These are phyloP conservation scores for Prunella vulgaris DNA, from an alignment of 257 asterid species.

Conservation along the genomic window DNA sequence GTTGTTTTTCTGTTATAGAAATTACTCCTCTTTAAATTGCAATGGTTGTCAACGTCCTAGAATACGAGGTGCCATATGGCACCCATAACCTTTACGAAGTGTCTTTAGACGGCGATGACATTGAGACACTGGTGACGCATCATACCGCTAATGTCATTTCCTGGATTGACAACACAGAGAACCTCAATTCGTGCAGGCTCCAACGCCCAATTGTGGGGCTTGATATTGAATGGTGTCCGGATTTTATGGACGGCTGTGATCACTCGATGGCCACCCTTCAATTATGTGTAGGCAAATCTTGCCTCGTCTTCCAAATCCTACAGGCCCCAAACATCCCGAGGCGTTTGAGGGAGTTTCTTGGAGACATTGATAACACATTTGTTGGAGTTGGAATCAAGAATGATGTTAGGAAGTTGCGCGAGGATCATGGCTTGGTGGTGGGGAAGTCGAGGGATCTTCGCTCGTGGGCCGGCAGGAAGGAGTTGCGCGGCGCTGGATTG, in stretches of 20 bases:
- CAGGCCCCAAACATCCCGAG: conserved; percentile 9
- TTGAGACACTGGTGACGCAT: background rate
- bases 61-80: background rate
- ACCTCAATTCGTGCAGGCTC: background rate
- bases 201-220: background rate
- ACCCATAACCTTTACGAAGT: background rate
- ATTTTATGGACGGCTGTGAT: background rate
- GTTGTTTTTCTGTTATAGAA: background rate
- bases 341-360: conserved; percentile 18
- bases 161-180: background rate
- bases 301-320: conserved; percentile 27
- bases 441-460: conserved; percentile 21
- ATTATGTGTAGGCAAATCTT: conserved; percentile 20
- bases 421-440: conserved; percentile 12
- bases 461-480: conserved; percentile 26
- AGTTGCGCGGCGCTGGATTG: background rate
- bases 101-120: too few relatives aligned
- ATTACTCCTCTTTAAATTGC: background rate
- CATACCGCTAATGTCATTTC: background rate
- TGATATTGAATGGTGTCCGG: background rate
- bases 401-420: conserved; percentile 17
- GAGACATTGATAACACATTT: conserved; percentile 12
- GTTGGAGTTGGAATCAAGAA: too few relatives aligned
- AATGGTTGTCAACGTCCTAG: background rate
- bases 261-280: conserved; percentile 26